A percentile compares a stretch with the other conserved stretches of the same genome.
Evolutionary conservation across 139 green algal genomes (phyloP).

Genomic region (Protoeuglena noctilucae): DNA sequence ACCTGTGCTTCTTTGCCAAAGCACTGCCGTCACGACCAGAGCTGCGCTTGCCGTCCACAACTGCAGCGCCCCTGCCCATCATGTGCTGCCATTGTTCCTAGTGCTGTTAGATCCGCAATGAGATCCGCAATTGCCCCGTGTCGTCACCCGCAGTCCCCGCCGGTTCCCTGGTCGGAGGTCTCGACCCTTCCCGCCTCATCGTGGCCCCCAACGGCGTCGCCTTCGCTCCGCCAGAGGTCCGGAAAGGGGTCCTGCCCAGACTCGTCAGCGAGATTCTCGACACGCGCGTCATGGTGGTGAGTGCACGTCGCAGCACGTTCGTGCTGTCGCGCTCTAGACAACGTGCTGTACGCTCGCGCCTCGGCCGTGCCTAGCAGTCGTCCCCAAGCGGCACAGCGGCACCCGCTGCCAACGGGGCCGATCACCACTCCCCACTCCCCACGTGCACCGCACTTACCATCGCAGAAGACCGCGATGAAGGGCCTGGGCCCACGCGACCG

Average conservation of each 20-base stretch:
- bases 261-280: slow-evolving; percentile 86
- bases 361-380: not conserved
- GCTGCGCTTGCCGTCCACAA: too few relatives aligned
- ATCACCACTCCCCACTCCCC: too few relatives aligned
- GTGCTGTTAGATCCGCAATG: too few relatives aligned
- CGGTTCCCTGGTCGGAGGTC: not conserved
- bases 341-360: not conserved
- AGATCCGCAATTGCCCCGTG: too few relatives aligned
- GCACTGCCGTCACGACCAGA: too few relatives aligned
- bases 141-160: not conserved
- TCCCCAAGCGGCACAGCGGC: not conserved
- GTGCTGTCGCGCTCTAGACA: too few relatives aligned
- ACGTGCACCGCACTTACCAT: too few relatives aligned
- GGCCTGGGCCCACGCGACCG: slow-evolving; percentile 2
- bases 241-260: slow-evolving; percentile 74
- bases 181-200: slow-evolving; percentile 22
- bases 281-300: slow-evolving; percentile 84
- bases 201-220: slow-evolving; percentile 72
- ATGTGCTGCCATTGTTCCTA: too few relatives aligned
- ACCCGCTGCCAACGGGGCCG: not conserved
- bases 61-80: too few relatives aligned
- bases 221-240: slow-evolving; percentile 40
- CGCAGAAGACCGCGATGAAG: slow-evolving; percentile 36
- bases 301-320: too few relatives aligned
- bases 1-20: too few relatives aligned